Conservation (phyloP, 106 monocot species). For the Platanthera guangdongensis region DNA sequence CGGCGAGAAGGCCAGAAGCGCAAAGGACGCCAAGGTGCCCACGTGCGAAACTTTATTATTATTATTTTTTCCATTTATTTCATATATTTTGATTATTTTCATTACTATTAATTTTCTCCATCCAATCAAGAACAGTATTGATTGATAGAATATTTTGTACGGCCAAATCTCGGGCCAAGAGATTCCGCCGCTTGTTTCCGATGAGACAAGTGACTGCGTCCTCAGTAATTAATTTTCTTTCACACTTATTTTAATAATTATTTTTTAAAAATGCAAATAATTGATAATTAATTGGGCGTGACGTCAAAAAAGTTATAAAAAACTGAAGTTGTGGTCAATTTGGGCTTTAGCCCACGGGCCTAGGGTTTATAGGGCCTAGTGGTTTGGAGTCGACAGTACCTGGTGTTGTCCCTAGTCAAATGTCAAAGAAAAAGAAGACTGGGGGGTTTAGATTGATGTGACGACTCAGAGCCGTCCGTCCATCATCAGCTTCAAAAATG, state of each 20-base stretch:
- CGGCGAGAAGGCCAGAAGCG: slow-evolving; percentile 69
- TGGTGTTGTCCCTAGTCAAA: neutral
- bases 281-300: too few species aligned
- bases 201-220: neutral
- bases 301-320: too few species aligned
- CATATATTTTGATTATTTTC: neutral
- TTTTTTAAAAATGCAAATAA: too few species aligned
- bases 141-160: neutral
- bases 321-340: neutral
- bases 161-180: neutral
- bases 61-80: neutral
- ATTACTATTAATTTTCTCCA: neutral
- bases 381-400: neutral
- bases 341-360: neutral
- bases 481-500: neutral
- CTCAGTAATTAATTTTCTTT: neutral
- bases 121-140: neutral
- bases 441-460: neutral
- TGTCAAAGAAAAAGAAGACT: neutral
- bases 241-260: too few species aligned
- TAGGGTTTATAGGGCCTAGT: neutral
- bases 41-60: neutral
- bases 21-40: slow-evolving; percentile 75
- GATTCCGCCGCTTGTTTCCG: neutral
- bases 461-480: neutral